phyloP scores from a whole-genome alignment of 306 rosid genomes.

The Pyrus betulifolia region DNA sequence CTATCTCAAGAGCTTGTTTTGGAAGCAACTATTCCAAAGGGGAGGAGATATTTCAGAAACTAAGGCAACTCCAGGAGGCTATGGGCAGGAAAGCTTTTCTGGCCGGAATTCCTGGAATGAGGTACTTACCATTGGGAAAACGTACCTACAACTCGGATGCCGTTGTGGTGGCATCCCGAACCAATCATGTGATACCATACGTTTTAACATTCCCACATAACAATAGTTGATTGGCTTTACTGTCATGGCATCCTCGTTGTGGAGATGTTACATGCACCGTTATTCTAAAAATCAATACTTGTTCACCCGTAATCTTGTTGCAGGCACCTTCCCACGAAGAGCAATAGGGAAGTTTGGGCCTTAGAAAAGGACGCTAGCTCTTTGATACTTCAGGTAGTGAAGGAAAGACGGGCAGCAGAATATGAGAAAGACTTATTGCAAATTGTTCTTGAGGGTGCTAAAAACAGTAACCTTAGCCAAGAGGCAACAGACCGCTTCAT shows the following conservation, averaged over 20 bases:
- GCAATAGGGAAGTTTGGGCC: conserved; percentile 39
- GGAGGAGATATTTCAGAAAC: conserved; percentile 11
- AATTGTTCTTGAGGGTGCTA: conserved; percentile 28
- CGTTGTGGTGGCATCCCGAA: too few relatives aligned
- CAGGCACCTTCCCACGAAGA: conserved; percentile 43
- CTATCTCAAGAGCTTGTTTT: conserved; percentile 17
- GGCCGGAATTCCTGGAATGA: not conserved
- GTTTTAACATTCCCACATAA: too few relatives aligned
- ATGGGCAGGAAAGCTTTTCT: conserved; percentile 1
- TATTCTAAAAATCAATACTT: too few relatives aligned
- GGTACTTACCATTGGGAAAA: not conserved
- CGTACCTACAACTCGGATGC: too few relatives aligned
- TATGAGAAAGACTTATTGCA: conserved; percentile 26
- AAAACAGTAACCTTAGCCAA: conserved; percentile 19
- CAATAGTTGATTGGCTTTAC: too few relatives aligned
- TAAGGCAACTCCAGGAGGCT: conserved; percentile 3
- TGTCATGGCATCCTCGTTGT: too few relatives aligned
- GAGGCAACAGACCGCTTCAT: conserved; percentile 22
- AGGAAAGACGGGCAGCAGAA: not conserved
- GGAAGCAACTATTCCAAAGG: conserved; percentile 12
- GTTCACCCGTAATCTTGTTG: not conserved
- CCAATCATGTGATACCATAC: too few relatives aligned
- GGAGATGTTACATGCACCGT: too few relatives aligned
- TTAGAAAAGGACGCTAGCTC: conserved; percentile 32
- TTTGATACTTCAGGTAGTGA: conserved; percentile 23